Base-by-base conservation (phyloP, 106 monocot genomes). In the Ottelia alismoides region DNA sequence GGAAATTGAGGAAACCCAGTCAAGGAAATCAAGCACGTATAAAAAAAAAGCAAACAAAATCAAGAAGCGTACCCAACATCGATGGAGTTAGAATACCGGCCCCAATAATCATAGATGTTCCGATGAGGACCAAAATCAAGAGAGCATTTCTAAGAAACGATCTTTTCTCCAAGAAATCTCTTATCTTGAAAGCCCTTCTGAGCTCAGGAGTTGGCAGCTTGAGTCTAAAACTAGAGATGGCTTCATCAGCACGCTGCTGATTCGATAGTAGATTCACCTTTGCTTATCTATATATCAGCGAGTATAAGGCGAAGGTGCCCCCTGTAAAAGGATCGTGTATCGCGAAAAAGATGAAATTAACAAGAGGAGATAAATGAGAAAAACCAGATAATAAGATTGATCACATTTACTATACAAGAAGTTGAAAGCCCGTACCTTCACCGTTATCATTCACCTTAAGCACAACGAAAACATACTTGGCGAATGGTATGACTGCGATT, bases 71-170 rank as follows among this genome's bases (percentile, higher is more conserved):
- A 86, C 92, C 92, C 46, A 86, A 92, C 86, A 92, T 86, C 20
- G 92, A 70, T 53, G 92, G 92, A 65, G 92, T 86, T 55, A 92
- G 86, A 76, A 92, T 92, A 30, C 92, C 92, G 69, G 86, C 92
- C 10, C 92, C 92, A 60, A 92, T 86, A 25, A 92, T 57, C 92
- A 92, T 86, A 28, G 92, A 86, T 20, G 92, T 86, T 20, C 92
- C 92, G 76, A 78, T 86, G 14, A 92, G 71, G 52, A 92, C 92
- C 71, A 92, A 64, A 49, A 92, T 54, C 61, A 92, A 72, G 24
- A 92, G 76, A 74, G 74, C 22, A 27, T 67, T 86, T 65, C 86
- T 92, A 12, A 74, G 58, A 55, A 46, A 45, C 28, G 72, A 60
- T 14, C 31, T 82, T 54, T 47, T 72, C 53, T 92, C 92, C 55